Conservation (phyloP, 768 basidiomycete genomes). For the Melanogaster broomeanus region DNA sequence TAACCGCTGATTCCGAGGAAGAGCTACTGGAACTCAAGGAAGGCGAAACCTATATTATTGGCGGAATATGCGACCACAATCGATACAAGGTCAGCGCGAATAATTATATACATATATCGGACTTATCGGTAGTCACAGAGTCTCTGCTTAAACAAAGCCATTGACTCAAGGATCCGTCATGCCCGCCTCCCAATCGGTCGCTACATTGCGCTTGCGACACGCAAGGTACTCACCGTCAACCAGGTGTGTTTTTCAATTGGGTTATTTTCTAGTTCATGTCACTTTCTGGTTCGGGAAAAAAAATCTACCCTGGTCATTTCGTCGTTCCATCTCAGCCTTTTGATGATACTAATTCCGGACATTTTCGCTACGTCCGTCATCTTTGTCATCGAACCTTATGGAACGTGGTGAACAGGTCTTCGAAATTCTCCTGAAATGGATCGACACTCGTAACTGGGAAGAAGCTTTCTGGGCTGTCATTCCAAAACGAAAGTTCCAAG, state of each 20-base stretch:
- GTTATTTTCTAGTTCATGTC: neutral
- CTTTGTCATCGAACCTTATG: constrained; percentile 2
- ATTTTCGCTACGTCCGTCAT: neutral
- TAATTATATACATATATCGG: constrained; percentile 5
- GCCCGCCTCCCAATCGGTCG: constrained; percentile 95
- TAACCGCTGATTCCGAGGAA: constrained; percentile 91
- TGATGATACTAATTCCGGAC: neutral
- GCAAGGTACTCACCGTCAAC: constrained; percentile 97
- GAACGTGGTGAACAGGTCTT: constrained; percentile 51
- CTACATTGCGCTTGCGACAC: constrained; percentile 81
- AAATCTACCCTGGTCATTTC: neutral
- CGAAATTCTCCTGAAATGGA: constrained; percentile 89
- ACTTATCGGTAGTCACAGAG: constrained; percentile 50
- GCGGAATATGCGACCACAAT: constrained; percentile 94
- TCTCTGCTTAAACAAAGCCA: constrained; percentile 87
- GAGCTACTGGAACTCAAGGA: constrained; percentile 82
- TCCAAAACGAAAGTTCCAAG: constrained; percentile 85
- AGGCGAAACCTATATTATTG: constrained; percentile 91
- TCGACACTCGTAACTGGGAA: constrained; percentile 85
- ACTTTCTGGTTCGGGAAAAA: constrained; percentile 1
- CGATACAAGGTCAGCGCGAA: constrained; percentile 74
- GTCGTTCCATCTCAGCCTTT: neutral
- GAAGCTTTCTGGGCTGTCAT: constrained; percentile 86
- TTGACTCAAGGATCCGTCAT: constrained; percentile 69
- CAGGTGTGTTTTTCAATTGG: constrained; percentile 48